A percentile compares a stretch with the other conserved stretches of the same genome.
phyloP scores from a whole-genome alignment of 768 basidiomycete genomes.

The Coprinopsis marcescibilis region DNA sequence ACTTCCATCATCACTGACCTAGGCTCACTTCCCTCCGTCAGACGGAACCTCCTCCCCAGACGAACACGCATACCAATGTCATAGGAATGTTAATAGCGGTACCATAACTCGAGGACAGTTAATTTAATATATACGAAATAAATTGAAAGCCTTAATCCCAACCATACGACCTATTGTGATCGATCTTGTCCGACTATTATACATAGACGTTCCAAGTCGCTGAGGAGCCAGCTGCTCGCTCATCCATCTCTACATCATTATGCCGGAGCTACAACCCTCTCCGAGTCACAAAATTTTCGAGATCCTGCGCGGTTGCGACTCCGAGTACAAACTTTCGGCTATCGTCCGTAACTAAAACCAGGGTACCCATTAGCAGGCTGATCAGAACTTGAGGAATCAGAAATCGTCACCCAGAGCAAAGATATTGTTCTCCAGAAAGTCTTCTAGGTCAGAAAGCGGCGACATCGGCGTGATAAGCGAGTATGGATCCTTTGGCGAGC shows the following conservation, averaged over 20 bases:
- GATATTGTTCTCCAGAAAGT: constrained; percentile 64
- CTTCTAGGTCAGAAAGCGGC: constrained; percentile 74
- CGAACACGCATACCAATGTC: not conserved
- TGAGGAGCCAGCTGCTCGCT: too few species aligned
- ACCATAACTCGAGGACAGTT: too few species aligned
- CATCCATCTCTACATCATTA: too few species aligned
- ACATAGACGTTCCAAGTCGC: too few species aligned
- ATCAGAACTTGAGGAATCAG: not conserved
- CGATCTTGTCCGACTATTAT: too few species aligned
- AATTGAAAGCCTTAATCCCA: too few species aligned
- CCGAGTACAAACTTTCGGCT: constrained; percentile 79
- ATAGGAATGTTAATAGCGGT: too few species aligned
- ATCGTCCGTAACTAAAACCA: constrained; percentile 88
- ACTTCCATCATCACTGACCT: not conserved
- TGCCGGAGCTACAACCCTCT: constrained; percentile 30
- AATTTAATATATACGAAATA: too few species aligned
- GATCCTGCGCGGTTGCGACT: constrained; percentile 71
- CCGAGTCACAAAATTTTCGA: constrained; percentile 56
- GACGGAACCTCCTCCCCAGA: not conserved
- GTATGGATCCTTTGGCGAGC: constrained; percentile 59
- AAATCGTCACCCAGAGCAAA: constrained; percentile 64
- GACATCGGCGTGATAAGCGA: constrained; percentile 78
- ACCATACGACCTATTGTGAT: too few species aligned
- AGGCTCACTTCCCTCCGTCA: not conserved
- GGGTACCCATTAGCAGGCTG: not conserved